Evolutionary conservation across 2,329 filamentous ascomycete genomes (phyloP), one percentile per base, ranked within the genome.

Genomic region (Kalmusia sp.): DNA sequence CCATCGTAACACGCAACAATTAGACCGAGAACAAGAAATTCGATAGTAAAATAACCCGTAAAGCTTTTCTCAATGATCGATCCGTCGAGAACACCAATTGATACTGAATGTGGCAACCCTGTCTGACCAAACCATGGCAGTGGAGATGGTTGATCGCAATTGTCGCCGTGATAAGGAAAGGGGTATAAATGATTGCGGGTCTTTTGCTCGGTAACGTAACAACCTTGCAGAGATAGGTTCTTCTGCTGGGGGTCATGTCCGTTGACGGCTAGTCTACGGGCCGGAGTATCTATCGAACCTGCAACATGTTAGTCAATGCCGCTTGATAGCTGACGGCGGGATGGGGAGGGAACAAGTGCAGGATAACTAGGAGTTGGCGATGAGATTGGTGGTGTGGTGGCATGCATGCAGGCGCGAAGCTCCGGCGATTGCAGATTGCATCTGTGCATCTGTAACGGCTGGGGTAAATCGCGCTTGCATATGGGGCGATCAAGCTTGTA

Each of bases 251-350:
- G 12, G 19, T 33, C 27, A 33, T 28, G 15, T 33, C 12, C 14
- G 27, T 27, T 17, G 24, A 33, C 17, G 4, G 38, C 19, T 33
- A 19, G 25, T 49, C 60, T 71, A 71, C 47, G 68, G 68, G 17
- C 70, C 69, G 25, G 62, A 60, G 51, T 72, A 72, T 52, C 69
- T 65, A 46, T 72, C 70, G 49, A 70, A 72, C 44, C 67, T 70
- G 40, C 33, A 33, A 43, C 15, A 15, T 41, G 57, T 67, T 43
- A 67, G 60, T 47, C 35, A 21, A 28, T 12, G 49, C 22, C 30
- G 15, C n/a, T 19, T 38, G 41, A 17, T 40, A 21, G 22, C 25
- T 19, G 15, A 19, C 47, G 22, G 15, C 12, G 33, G 21, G 28
- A 17, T 22, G 24, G 38, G 37, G 30, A 17, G 44, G 15, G 30